Base-by-base conservation (phyloP, 495 filamentous ascomycete species). In the Bacidia gigantensis region DNA sequence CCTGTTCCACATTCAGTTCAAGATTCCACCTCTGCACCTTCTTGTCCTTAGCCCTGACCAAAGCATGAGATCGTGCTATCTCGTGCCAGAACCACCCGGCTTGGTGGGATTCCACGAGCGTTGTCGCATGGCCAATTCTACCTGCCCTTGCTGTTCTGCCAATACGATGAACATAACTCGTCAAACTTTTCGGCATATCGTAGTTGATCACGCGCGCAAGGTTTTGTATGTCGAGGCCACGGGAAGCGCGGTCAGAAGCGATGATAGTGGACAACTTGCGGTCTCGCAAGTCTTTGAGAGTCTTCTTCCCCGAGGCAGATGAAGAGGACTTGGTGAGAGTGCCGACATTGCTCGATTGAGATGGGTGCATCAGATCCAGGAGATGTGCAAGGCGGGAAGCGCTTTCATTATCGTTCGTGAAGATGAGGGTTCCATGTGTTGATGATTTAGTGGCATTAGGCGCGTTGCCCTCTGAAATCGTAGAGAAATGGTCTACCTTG, bases 121-220 rank as follows among this genome's bases (percentile, higher is more conserved):
- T 90, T 82, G 86, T 94, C 10, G 90, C 88, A 35, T 76, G 72
- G 0, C 92, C 92, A 5, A 68, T 63, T 41, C 79, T 79, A 2
- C 86, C 86, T 0, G 89, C 90, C 62, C 90, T 71, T 10, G 90
- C 90, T 0, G 92, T 96, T 51, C 92, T 79, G 10, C 92, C 92
- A 11, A 95, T 87, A 20, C 92, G 83, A 66, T 98, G 92, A 11
- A 97, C 83, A 58, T 97, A 98, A 17, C 80, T 83, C 2, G 80
- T 84, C 22, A 87, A 67, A 54, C 78, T 84, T 9, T 78, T 75
- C 0, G 92, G 93, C 29, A 97, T 71, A 62, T 97, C 92, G 70
- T 98, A 98, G 64, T 96, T 96, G 59, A 97, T 70, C 11, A 97
- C 87, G 57, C 94, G 84, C 22, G 79, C 79, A 22, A 97, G 72